phyloP scores from a whole-genome alignment of 75 land plant genomes.

The Gnetum montanum region DNA sequence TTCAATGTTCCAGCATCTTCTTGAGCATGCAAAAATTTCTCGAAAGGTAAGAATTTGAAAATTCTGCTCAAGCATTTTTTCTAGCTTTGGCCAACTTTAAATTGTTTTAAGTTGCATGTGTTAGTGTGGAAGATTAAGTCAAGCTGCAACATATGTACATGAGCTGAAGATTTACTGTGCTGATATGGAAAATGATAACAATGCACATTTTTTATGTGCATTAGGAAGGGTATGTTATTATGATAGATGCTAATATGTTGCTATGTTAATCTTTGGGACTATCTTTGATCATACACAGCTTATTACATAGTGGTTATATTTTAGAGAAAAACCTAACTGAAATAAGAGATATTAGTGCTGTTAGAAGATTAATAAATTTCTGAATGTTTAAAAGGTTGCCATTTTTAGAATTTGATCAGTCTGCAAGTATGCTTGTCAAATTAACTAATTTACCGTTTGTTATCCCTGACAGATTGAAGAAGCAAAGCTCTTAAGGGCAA shows the following conservation, averaged over 20 bases:
- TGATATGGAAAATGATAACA: conserved; percentile 14
- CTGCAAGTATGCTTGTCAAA: too few species aligned
- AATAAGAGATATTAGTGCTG: too few species aligned
- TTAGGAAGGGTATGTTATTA: conserved; percentile 44
- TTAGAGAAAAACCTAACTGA: too few species aligned
- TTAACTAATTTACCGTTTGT: too few species aligned
- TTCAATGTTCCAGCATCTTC: conserved; percentile 43
- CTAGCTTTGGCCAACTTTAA: not conserved
- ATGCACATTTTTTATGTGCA: conserved; percentile 12
- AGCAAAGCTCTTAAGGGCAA: conserved; percentile 84
- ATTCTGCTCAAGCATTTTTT: not conserved
- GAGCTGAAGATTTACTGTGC: conserved; percentile 57
- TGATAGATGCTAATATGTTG: not conserved
- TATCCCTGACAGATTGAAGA: conserved; percentile 64
- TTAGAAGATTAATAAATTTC: too few species aligned
- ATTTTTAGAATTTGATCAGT: too few species aligned
- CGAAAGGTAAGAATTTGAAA: conserved; percentile 89
- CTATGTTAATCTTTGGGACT: not conserved
- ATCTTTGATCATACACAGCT: too few species aligned
- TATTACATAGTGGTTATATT: too few species aligned
- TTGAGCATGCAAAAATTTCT: conserved; percentile 66
- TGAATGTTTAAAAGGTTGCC: too few species aligned
- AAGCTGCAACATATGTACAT: conserved; percentile 72
- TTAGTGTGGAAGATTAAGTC: conserved; percentile 76
- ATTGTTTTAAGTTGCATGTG: not conserved